These are phyloP conservation scores for Neodidymelliopsis sp. DNA, from an alignment of 2,329 filamentous ascomycete species.

Conservation along the genomic window DNA sequence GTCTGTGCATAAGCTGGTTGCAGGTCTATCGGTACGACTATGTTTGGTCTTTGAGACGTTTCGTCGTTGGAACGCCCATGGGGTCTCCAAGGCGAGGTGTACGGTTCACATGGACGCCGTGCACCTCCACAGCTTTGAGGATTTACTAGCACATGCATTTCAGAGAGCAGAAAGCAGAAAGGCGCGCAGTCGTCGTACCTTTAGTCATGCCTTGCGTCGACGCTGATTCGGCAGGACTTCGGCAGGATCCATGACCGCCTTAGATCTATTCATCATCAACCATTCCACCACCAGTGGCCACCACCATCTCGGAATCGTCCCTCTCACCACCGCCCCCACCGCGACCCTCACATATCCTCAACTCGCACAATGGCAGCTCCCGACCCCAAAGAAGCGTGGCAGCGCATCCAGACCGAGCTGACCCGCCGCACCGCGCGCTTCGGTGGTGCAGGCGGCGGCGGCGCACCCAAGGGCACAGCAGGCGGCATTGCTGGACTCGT, in stretches of 20 bases:
- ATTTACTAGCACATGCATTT: too few species aligned
- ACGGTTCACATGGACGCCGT: too few species aligned
- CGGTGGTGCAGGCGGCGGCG: constrained; percentile 59
- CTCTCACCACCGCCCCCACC: constrained; percentile 23
- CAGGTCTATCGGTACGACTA: too few species aligned
- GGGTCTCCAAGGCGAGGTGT: too few species aligned
- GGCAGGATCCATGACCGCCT: too few species aligned
- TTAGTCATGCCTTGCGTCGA: too few species aligned
- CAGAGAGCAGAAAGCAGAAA: too few species aligned
- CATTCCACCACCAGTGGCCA: constrained; percentile 10
- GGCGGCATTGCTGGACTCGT: constrained; percentile 63
- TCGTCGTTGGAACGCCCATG: too few species aligned
- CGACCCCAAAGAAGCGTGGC: constrained; percentile 72
- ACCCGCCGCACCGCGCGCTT: constrained; percentile 54
- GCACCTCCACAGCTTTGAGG: too few species aligned
- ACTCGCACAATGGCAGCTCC: constrained; percentile 43
- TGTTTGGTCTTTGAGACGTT: too few species aligned
- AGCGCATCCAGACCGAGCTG: constrained; percentile 69
- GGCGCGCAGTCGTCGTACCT: too few species aligned
- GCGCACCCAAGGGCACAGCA: constrained; percentile 60
- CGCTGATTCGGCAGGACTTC: too few species aligned
- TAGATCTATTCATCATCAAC: constrained; percentile 42
- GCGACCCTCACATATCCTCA: constrained; percentile 40
- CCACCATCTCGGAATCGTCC: not conserved
- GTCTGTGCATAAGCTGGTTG: constrained; percentile 36